These are phyloP conservation scores for Neovahlkampfia damariscottae DNA, from an alignment of 78 protist species.

Conservation along the genomic window DNA sequence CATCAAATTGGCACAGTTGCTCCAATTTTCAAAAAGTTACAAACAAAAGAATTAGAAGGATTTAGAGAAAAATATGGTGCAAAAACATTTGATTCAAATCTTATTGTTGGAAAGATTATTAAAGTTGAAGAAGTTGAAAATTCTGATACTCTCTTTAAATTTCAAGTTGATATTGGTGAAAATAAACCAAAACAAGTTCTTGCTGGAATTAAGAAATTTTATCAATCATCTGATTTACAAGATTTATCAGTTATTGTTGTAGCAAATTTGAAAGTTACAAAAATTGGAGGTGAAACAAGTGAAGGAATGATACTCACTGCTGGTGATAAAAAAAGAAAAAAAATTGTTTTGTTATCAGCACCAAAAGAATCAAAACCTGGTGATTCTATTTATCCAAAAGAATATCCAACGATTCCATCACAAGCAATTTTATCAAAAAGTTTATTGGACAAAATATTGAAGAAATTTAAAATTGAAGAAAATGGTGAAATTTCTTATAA, in stretches of 20 bases:
- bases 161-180: slow-evolving; percentile 37
- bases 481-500: too few species aligned
- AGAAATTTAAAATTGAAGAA: too few species aligned
- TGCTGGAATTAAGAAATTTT: slow-evolving; percentile 26
- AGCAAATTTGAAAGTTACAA: slow-evolving; percentile 45
- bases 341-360: too few species aligned
- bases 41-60: neutral
- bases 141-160: slow-evolving; percentile 33
- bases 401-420: too few species aligned
- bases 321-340: too few species aligned
- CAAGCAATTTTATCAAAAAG: too few species aligned
- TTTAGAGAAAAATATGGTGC: slow-evolving; percentile 19
- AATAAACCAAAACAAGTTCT: slow-evolving; percentile 14
- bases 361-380: too few species aligned
- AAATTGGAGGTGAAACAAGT: slow-evolving; percentile 39
- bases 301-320: slow-evolving; percentile 56
- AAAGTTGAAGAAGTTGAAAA: slow-evolving; percentile 22
- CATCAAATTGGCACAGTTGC: slow-evolving; percentile 20
- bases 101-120: slow-evolving; percentile 31
- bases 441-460: too few species aligned
- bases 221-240: slow-evolving; percentile 19
- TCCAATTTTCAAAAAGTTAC: neutral
- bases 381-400: too few species aligned
- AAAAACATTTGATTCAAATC: slow-evolving; percentile 35
- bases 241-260: slow-evolving; percentile 17